Evolutionary conservation across 2,329 filamentous ascomycete species (phyloP).

Genomic region (Cladobotryum mycophilum): DNA sequence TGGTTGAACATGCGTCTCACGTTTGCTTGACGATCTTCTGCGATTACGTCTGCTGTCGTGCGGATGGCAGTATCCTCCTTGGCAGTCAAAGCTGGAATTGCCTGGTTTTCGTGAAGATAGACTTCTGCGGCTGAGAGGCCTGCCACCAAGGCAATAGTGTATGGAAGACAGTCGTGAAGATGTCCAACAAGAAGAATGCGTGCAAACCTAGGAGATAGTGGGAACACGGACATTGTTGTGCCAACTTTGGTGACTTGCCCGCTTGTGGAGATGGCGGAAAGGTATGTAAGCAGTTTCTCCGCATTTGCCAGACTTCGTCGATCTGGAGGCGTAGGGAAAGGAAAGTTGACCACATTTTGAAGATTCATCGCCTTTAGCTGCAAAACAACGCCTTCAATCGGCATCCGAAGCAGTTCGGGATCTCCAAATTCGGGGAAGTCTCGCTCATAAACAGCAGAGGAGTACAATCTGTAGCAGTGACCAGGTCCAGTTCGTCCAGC

Average conservation of each 20-base stretch:
- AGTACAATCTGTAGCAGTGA: slow-evolving; percentile 93
- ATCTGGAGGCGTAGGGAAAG: slow-evolving; percentile 88
- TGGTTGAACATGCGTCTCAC: slow-evolving; percentile 57
- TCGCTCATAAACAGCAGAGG: slow-evolving; percentile 85
- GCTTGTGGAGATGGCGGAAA: slow-evolving; percentile 67
- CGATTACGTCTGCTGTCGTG: slow-evolving; percentile 62
- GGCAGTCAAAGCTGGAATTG: slow-evolving; percentile 52
- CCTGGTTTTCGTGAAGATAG: slow-evolving; percentile 76
- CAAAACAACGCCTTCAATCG: slow-evolving; percentile 85
- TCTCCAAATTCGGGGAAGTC: slow-evolving; percentile 82
- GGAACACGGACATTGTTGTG: slow-evolving; percentile 78
- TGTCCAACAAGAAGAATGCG: slow-evolving; percentile 88
- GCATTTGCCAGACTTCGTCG: slow-evolving; percentile 70
- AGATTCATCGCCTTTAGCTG: slow-evolving; percentile 94
- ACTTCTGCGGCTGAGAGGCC: slow-evolving; percentile 83
- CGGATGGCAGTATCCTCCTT: slow-evolving; percentile 44
- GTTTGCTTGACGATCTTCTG: slow-evolving; percentile 63
- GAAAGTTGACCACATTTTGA: slow-evolving; percentile 85
- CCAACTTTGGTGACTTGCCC: slow-evolving; percentile 76
- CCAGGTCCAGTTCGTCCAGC: slow-evolving; percentile 92
- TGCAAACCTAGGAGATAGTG: slow-evolving; percentile 81
- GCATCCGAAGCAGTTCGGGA: slow-evolving; percentile 84
- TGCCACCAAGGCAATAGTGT: slow-evolving; percentile 83
- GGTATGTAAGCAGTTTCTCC: slow-evolving; percentile 77
- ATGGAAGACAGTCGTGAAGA: slow-evolving; percentile 72